Base-by-base conservation (phyloP, 495 filamentous ascomycete species). In the Neurospora sp. region DNA sequence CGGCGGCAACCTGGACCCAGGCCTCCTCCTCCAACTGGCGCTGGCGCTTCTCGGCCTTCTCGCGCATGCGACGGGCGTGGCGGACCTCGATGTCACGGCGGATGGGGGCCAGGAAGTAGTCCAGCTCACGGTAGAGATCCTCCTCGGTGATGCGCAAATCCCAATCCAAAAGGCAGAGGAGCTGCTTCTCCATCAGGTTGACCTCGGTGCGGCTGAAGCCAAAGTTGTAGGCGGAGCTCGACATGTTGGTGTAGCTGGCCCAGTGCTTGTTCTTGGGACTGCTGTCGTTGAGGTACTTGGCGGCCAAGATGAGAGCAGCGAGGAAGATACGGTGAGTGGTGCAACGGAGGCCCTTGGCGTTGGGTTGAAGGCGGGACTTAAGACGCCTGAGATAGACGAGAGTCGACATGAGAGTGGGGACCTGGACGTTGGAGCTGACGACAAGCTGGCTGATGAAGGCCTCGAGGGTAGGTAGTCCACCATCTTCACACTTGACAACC, bases 201-300 rank as follows among this genome's bases (percentile, higher is more conserved):
- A 98, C 95, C 84, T 98, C 95, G 23, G 93, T 94, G 66, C 94
- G 85, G 69, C 90, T 94, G 86, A 98, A 99, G 75, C 94, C 92
- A 81, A 98, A 99, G 72, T 85, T 89, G 69, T 92, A 92, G 79
- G 84, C 92, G 69, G 90, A 91, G 23, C 75, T 78, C 48, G 73
- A 74, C 76, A 90, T 89, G 73, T 96, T 90, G 70, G 92, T 95
- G 86, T 98, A 99, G 73, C 88, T 90, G 38, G 96, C 94, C 96
- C 96, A 99, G 86, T 99, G 96, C 89, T 98, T 98, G 88, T 99
- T 99, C 91, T 98, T 98, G 70, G 96, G 96, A 37, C 94, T 97
- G 69, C 94, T 97, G 83, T 99, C 96, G 82, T 99, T 97, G 44
- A 98, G 87, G 82, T 97, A 99, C 86, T 99, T 99, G 72, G 96